A percentile compares a stretch with the other conserved stretches of the same genome.
Evolutionary conservation across 164 flowering plant genomes (phyloP).

Genomic region (Sextonia rubra): DNA sequence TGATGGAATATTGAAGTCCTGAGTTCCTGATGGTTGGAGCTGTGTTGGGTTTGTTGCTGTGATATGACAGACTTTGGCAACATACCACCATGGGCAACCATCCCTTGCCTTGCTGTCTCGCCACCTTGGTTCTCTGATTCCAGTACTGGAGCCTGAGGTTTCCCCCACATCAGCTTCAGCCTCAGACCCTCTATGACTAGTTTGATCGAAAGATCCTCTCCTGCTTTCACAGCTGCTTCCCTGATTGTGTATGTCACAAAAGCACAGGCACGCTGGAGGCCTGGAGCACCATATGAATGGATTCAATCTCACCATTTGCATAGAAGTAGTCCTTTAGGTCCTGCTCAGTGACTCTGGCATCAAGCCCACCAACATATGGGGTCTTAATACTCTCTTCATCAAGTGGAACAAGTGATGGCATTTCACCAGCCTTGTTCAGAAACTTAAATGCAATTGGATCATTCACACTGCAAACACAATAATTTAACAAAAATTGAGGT

Average conservation of each 20-base stretch:
- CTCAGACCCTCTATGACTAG: slow-evolving; percentile 82
- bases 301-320: slow-evolving; percentile 94
- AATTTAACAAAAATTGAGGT: neutral
- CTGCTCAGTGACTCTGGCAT: slow-evolving; percentile 74
- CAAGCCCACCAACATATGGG: slow-evolving; percentile 88
- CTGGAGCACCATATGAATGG: slow-evolving; percentile 67
- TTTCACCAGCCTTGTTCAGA: slow-evolving; percentile 90
- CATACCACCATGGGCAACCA: slow-evolving; percentile 70
- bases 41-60: slow-evolving; percentile 74
- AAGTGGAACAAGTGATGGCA: slow-evolving; percentile 81
- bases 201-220: slow-evolving; percentile 86
- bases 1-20: slow-evolving; percentile 65
- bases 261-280: slow-evolving; percentile 82
- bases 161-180: slow-evolving; percentile 91
- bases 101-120: slow-evolving; percentile 48
- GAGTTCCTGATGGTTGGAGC: slow-evolving; percentile 50
- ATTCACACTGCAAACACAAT: slow-evolving; percentile 54
- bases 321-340: slow-evolving; percentile 86
- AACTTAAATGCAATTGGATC: slow-evolving; percentile 95
- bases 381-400: slow-evolving; percentile 92
- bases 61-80: slow-evolving; percentile 82
- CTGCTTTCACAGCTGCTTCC: slow-evolving; percentile 95
- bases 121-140: slow-evolving; percentile 50
- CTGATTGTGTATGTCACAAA: slow-evolving; percentile 95
- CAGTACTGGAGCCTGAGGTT: slow-evolving; percentile 76